These are phyloP conservation scores for Geotrichum australiense DNA, from an alignment of 1,139 yeast species.

Conservation along the genomic window DNA sequence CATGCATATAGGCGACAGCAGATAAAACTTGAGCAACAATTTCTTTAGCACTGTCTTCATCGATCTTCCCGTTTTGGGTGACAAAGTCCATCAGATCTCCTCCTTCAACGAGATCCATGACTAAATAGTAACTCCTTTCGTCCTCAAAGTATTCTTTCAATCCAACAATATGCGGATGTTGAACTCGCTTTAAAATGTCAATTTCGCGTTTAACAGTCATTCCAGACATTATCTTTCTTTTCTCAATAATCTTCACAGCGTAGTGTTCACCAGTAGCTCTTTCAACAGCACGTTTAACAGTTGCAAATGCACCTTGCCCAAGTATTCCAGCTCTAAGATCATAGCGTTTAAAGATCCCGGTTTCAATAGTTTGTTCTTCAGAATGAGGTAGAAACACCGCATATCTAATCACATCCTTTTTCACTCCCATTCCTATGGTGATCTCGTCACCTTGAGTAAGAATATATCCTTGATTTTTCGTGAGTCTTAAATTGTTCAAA, in stretches of 20 bases:
- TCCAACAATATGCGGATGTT: conserved; percentile 80
- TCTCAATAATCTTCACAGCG: conserved; percentile 85
- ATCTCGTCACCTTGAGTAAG: conserved; percentile 89
- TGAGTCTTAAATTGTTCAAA: conserved; percentile 65
- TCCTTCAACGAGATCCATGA: conserved; percentile 93
- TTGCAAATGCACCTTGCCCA: conserved; percentile 97
- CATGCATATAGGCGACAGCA: conserved; percentile 83
- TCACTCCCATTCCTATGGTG: conserved; percentile 81
- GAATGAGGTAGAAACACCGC: conserved; percentile 52
- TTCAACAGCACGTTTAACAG: conserved; percentile 85
- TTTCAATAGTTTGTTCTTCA: conserved; percentile 20
- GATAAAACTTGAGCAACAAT: conserved; percentile 75
- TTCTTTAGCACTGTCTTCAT: conserved; percentile 84
- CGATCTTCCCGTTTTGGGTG: conserved; percentile 83
- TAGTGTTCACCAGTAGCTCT: conserved; percentile 74
- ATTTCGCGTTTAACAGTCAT: conserved; percentile 83
- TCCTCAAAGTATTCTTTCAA: conserved; percentile 84
- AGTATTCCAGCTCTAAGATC: conserved; percentile 75
- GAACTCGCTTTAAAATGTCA: conserved; percentile 63
- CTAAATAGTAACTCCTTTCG: conserved; percentile 67
- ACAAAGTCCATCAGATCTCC: conserved; percentile 98
- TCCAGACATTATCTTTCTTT: conserved; percentile 73
- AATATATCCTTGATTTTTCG: conserved; percentile 74
- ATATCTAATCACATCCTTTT: conserved; percentile 66
- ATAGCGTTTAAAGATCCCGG: conserved; percentile 57